A percentile compares a stretch with the other conserved stretches of the same genome.
phyloP scores from a whole-genome alignment of 495 filamentous ascomycete species.

The Podospora pseudopauciseta region DNA sequence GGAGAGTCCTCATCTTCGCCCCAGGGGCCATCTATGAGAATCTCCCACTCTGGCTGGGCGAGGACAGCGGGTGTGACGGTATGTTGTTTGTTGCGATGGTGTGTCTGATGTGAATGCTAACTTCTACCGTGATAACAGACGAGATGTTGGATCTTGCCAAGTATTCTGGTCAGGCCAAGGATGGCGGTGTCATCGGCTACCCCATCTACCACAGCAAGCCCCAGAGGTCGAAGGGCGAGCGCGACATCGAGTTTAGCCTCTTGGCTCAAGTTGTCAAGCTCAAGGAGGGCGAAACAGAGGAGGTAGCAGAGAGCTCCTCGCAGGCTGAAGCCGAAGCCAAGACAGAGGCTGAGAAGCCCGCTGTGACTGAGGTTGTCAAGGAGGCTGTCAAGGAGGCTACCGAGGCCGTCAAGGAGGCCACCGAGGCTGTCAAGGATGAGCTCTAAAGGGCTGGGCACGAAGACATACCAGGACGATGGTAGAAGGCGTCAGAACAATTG shows the following conservation, averaged over 20 bases:
- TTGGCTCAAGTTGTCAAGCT: constrained; percentile 30
- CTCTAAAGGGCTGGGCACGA: constrained; percentile 3
- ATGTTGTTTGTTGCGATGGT: constrained; percentile 4
- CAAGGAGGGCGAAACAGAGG: constrained; percentile 14
- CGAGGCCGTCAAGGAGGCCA: not conserved
- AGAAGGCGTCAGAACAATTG: not conserved
- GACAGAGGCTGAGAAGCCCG: constrained; percentile 13
- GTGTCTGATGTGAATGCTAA: constrained; percentile 3
- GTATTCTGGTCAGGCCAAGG: constrained; percentile 26
- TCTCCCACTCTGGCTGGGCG: constrained; percentile 36
- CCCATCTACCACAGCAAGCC: constrained; percentile 27
- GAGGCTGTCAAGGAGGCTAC: constrained; percentile 1
- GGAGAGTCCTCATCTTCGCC: constrained; percentile 32
- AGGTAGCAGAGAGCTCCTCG: constrained; percentile 7
- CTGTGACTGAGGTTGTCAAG: not conserved
- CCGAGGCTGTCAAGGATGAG: constrained; percentile 14
- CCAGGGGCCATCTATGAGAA: constrained; percentile 34
- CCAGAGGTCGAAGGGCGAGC: constrained; percentile 11
- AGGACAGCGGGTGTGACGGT: constrained; percentile 34
- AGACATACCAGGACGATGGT: not conserved
- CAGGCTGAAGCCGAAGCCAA: constrained; percentile 14
- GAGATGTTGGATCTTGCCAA: constrained; percentile 27
- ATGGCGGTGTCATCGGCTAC: constrained; percentile 35
- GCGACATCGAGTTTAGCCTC: constrained; percentile 32
- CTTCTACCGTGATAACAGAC: constrained; percentile 18